Percentiles rank a stretch among this genome's conserved stretches.
These are phyloP conservation scores for Gastrolobium bilobum DNA, from an alignment of 306 rosid genomes.

Conservation along the genomic window DNA sequence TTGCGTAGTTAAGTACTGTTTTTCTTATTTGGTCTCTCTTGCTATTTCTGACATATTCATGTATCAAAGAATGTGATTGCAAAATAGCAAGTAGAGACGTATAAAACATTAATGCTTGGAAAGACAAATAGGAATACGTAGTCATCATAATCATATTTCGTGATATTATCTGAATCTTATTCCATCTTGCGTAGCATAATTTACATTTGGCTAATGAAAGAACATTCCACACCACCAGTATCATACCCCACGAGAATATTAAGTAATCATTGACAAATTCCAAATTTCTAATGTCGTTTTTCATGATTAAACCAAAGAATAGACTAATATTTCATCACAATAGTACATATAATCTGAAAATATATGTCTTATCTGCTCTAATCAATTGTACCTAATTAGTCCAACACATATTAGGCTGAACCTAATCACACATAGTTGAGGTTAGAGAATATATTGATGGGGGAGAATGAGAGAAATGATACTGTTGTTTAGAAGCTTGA, in stretches of 20 bases:
- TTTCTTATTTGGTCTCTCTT: too few species aligned
- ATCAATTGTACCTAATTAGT: not conserved
- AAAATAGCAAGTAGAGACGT: slow-evolving; percentile 13
- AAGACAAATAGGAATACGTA: not conserved
- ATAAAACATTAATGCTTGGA: not conserved
- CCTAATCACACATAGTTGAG: too few species aligned
- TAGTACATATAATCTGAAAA: too few species aligned
- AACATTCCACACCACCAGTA: slow-evolving; percentile 22
- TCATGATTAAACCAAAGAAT: not conserved
- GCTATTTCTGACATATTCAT: not conserved
- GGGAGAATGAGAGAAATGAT: too few species aligned
- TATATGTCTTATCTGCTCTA: not conserved
- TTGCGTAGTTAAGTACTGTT: too few species aligned
- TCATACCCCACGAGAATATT: not conserved
- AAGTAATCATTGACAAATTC: not conserved
- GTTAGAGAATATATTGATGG: too few species aligned
- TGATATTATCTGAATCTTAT: slow-evolving; percentile 20
- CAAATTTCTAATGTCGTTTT: slow-evolving; percentile 1
- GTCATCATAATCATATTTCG: too few species aligned
- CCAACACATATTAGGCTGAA: too few species aligned
- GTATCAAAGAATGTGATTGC: not conserved
- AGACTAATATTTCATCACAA: not conserved
- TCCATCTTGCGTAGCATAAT: not conserved
- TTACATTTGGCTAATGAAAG: slow-evolving; percentile 18
- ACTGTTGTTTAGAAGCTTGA: too few species aligned